Evolutionary conservation across 2,329 filamentous ascomycete genomes (phyloP).

Genomic region (Aureobasidium sp.): DNA sequence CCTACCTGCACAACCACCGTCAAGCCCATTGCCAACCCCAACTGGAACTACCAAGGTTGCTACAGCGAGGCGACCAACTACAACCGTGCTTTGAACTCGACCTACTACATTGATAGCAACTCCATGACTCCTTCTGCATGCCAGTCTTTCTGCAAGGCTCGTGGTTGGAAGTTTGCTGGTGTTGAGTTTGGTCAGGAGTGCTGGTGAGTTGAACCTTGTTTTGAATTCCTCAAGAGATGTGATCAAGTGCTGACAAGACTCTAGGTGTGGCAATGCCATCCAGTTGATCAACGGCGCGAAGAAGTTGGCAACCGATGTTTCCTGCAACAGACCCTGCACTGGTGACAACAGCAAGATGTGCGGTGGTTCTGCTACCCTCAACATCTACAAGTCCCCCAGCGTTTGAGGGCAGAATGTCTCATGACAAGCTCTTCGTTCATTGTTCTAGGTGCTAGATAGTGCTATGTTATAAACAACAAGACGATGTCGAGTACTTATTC

Average conservation of each 20-base stretch:
- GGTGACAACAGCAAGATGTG: not conserved
- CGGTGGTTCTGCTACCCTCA: constrained; percentile 8
- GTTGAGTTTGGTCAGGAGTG: not conserved
- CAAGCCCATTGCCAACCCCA: not conserved
- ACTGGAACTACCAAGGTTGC: not conserved
- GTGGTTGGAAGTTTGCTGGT: not conserved
- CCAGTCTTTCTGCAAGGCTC: constrained; percentile 7
- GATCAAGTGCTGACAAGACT: not conserved
- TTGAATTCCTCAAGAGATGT: too few species aligned
- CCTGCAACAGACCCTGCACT: not conserved
- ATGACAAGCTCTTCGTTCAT: too few species aligned
- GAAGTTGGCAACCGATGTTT: not conserved
- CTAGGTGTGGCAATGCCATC: constrained; percentile 6
- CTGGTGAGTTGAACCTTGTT: not conserved
- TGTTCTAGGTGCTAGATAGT: too few species aligned
- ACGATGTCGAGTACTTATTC: too few species aligned
- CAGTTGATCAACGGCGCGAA: constrained; percentile 5
- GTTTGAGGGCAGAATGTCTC: too few species aligned
- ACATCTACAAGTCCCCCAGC: constrained; percentile 9
- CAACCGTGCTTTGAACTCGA: constrained; percentile 8
- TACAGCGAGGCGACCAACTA: constrained; percentile 14
- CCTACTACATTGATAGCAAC: constrained; percentile 3
- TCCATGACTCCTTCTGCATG: not conserved
- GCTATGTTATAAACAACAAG: too few species aligned
- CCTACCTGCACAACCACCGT: not conserved